phyloP scores from a whole-genome alignment of 345 rosid species.

The Theobroma cacao region DNA sequence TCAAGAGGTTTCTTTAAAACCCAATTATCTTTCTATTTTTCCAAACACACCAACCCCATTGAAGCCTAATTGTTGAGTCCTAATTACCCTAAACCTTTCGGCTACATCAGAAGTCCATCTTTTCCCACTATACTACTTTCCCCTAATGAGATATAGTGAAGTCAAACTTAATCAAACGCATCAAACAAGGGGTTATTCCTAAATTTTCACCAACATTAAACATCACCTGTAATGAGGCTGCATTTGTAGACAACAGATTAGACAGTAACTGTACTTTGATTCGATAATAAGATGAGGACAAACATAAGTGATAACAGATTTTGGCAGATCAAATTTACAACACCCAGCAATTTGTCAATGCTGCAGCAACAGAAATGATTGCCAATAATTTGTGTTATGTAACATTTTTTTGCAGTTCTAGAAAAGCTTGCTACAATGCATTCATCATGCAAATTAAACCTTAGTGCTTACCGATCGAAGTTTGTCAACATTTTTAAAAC shows the following conservation, averaged over 20 bases:
- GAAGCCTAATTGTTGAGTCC: too few species aligned
- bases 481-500: conserved; percentile 67
- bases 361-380: neutral
- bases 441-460: neutral
- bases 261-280: neutral
- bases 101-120: too few species aligned
- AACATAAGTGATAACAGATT: neutral
- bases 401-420: neutral
- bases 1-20: too few species aligned
- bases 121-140: neutral
- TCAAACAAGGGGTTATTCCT: neutral
- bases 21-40: too few species aligned
- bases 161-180: neutral
- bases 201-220: neutral
- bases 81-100: too few species aligned
- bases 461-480: conserved; percentile 69
- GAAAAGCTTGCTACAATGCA: conserved; percentile 3
- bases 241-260: neutral
- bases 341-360: neutral
- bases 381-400: neutral
- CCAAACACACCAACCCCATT: too few species aligned
- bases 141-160: neutral
- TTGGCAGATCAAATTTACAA: neutral
- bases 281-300: neutral
- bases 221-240: neutral